A percentile compares a stretch with the other conserved stretches of the same genome.
Conservation (phyloP, 331 rosid species). For the Erythrophleum ivorense region DNA sequence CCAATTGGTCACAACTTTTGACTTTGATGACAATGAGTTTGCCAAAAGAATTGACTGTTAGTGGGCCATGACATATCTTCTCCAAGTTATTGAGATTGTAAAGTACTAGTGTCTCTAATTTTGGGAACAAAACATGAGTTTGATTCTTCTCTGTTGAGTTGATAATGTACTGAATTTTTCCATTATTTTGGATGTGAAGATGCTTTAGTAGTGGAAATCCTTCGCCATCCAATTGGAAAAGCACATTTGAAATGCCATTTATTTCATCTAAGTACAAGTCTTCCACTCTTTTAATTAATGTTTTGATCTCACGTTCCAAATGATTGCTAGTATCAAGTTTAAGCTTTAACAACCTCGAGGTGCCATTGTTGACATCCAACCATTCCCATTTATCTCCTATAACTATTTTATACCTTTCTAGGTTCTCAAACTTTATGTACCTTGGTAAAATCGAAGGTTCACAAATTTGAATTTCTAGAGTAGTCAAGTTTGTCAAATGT, state of each 20-base stretch:
- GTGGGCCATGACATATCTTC: too few relatives aligned
- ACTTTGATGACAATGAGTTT: too few relatives aligned
- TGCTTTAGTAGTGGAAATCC: conserved; percentile 6
- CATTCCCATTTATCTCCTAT: too few relatives aligned
- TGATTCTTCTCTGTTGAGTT: not conserved
- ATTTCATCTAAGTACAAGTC: not conserved
- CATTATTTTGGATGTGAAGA: not conserved
- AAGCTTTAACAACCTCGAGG: too few relatives aligned
- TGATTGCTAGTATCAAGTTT: too few relatives aligned
- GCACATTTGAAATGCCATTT: not conserved
- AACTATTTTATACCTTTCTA: not conserved
- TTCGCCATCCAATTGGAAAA: not conserved
- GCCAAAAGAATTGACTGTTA: too few relatives aligned
- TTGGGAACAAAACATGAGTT: not conserved
- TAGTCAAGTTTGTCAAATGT: not conserved
- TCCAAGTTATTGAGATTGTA: not conserved
- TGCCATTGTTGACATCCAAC: too few relatives aligned
- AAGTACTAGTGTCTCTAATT: not conserved
- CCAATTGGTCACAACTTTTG: too few relatives aligned
- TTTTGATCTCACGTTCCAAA: not conserved
- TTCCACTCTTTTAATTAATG: not conserved
- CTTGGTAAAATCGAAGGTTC: not conserved
- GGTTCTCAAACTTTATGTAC: not conserved
- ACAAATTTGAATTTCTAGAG: not conserved
- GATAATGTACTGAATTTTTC: not conserved